Base-by-base conservation (phyloP, 2,329 filamentous ascomycete species). In the Aspergillus carbonarius region DNA sequence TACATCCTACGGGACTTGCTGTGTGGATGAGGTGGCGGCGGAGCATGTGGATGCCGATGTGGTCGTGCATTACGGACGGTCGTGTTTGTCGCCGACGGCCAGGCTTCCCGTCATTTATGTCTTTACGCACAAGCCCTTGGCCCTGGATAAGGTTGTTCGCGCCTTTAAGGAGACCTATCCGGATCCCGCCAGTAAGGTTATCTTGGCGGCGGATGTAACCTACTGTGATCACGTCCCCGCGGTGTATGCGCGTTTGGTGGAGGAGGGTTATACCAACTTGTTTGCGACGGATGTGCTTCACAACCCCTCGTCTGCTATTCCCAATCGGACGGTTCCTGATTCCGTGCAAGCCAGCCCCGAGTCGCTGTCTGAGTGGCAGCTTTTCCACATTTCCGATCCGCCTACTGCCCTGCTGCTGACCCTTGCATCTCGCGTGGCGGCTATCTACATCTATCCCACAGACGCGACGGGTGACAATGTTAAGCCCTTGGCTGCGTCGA, bases 1-100 rank as follows among this genome's bases (percentile, higher is more conserved):
- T 74, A 98, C 95, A 2, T 97, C 93, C 1, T 99, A 98, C 76
- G 96, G 95, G 60, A 89, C 93, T 0, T 99, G 95, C 77, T 99
- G 95, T 70, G 93, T 98, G 17, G 95, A 99, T 70, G 95, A 99
- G 78, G 88, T 98, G 40, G 95, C 95, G 0, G 95, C 95, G 2
- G 93, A 99, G 74, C 95, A 99, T 73, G 89, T 92, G 15, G 84
- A 92, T 68, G 93, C 95, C 6, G 89, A 98, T 61, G 91, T 92
- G 0, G 90, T 98, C 1, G 88, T 99, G 13, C 95, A 99, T 73
- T 99, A 98, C 68, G 95, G 95, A 3, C 84, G 95, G 54, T 89
- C 93, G 0, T 99, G 95, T 71, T 81, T 99, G 23, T 97, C 92
- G 7, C 93, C 93, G 0, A 96, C 93, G 0, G 90, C 90, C 10